Percentiles rank a stretch among this genome's conserved stretches.
Evolutionary conservation across 331 rosid genomes (phyloP).

Genomic region (Quercus lobata): DNA sequence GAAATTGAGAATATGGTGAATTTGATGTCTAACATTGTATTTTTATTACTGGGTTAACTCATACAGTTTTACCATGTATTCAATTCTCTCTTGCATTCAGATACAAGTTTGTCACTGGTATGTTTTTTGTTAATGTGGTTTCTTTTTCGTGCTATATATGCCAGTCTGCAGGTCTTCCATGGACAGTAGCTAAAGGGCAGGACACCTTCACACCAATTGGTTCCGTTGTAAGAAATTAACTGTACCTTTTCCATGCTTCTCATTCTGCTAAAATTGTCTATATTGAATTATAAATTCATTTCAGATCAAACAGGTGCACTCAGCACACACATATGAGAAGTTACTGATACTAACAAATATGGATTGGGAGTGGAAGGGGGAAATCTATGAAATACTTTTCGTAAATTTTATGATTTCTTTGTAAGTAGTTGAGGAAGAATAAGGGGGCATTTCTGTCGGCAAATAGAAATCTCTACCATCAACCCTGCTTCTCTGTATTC

Average conservation of each 20-base stretch:
- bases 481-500: conserved; percentile 7
- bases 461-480: not conserved
- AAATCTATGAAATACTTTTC: not conserved
- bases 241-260: conserved; percentile 13
- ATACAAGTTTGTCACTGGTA: not conserved
- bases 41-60: not conserved
- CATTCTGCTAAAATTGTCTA: conserved; percentile 3
- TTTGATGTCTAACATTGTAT: not conserved
- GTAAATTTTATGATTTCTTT: not conserved
- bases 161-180: conserved; percentile 99
- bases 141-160: not conserved
- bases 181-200: conserved; percentile 91
- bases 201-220: conserved; percentile 98
- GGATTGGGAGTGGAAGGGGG: not conserved
- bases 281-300: conserved; percentile 3
- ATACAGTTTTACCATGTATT: conserved; percentile 1
- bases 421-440: not conserved
- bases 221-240: conserved; percentile 59
- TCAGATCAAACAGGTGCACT: not conserved
- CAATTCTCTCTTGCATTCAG: conserved; percentile 8
- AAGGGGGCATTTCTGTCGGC: not conserved
- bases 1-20: not conserved
- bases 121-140: conserved; percentile 5
- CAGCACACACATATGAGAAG: not conserved
- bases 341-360: not conserved